Conservation (phyloP, 2,329 filamentous ascomycete species). For the Paramyrothecium sp. region DNA sequence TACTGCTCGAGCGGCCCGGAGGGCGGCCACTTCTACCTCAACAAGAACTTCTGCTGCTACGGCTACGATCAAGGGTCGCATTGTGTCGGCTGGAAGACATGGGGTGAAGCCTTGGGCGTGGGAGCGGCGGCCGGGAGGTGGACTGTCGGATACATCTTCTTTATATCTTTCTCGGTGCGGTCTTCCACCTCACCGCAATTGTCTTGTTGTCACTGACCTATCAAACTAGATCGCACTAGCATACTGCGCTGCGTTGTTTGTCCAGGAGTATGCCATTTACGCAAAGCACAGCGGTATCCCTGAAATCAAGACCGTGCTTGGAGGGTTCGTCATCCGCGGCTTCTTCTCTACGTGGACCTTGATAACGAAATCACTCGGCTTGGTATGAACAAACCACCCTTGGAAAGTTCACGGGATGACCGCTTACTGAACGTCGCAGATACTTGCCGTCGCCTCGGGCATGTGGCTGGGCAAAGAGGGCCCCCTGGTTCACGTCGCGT, state of each 20-base stretch:
- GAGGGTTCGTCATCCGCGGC: conserved; percentile 86
- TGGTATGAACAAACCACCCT: conserved; percentile 52
- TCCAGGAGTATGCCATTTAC: conserved; percentile 80
- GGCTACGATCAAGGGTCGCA: conserved; percentile 81
- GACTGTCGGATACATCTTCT: conserved; percentile 85
- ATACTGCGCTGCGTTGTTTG: conserved; percentile 71
- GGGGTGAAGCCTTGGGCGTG: conserved; percentile 74
- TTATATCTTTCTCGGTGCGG: conserved; percentile 75
- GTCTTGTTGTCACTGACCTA: conserved; percentile 11
- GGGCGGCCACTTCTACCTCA: conserved; percentile 87
- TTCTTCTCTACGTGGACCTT: conserved; percentile 90
- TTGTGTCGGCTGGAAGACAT: conserved; percentile 84
- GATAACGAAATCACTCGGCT: conserved; percentile 81
- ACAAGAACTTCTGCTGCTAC: conserved; percentile 88
- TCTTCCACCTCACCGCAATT: background rate
- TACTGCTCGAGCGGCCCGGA: conserved; percentile 75
- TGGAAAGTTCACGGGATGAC: background rate
- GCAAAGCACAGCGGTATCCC: conserved; percentile 95
- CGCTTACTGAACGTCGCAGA: conserved; percentile 47
- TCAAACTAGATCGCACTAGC: conserved; percentile 69
- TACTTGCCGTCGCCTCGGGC: conserved; percentile 86
- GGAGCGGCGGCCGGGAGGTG: conserved; percentile 68
- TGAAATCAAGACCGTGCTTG: conserved; percentile 94
- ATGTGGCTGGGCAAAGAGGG: conserved; percentile 98
- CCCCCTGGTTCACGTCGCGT: conserved; percentile 91